These are phyloP conservation scores for Tuctoria greenei DNA, from an alignment of 176 grass and related monocot species.

Conservation along the genomic window DNA sequence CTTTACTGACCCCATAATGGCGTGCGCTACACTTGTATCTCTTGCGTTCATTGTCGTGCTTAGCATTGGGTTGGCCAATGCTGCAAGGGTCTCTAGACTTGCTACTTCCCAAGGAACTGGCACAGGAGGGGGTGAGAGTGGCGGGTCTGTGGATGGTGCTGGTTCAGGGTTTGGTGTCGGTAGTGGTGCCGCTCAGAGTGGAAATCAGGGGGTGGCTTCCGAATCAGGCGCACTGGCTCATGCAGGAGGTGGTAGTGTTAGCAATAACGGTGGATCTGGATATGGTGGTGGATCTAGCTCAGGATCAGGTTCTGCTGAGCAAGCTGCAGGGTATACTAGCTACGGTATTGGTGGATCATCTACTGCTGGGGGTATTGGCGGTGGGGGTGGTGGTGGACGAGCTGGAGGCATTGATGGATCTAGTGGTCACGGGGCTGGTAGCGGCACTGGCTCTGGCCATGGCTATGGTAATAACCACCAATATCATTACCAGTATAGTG, in stretches of 20 bases:
- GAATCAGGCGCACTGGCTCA: neutral
- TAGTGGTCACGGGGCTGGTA: neutral
- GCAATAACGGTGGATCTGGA: neutral
- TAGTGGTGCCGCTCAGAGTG: neutral
- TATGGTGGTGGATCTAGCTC: neutral
- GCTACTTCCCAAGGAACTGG: neutral
- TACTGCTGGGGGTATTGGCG: neutral
- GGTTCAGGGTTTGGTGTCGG: neutral
- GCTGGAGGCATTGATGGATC: neutral
- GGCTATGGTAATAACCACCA: neutral
- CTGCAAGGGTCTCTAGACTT: conserved; percentile 8
- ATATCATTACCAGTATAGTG: neutral
- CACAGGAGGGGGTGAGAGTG: neutral
- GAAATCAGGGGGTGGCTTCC: neutral
- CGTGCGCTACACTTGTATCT: neutral
- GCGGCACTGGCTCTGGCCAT: neutral
- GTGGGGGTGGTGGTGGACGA: neutral
- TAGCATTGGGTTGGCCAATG: neutral
- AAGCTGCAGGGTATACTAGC: neutral
- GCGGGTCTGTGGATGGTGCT: neutral
- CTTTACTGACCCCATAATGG: neutral
- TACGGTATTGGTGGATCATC: neutral
- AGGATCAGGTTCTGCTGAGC: neutral
- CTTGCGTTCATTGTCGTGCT: neutral
- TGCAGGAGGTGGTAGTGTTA: neutral